A percentile compares a stretch with the other conserved stretches of the same genome.
phyloP scores from a whole-genome alignment of 202 grass and related monocot species.

The Hordeum pubiflorum region DNA sequence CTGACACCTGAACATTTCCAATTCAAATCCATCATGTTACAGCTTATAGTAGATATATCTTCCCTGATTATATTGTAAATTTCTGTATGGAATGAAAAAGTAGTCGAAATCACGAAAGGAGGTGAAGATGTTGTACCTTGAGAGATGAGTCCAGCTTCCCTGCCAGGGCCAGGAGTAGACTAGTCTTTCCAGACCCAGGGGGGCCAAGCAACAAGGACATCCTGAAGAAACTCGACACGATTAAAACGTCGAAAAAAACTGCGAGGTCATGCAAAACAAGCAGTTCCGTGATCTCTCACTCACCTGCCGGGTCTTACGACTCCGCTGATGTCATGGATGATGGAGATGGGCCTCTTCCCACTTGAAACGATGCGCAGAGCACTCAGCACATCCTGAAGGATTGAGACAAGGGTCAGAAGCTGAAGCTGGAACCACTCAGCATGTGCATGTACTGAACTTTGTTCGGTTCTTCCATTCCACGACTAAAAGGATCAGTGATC shows the following conservation, averaged over 20 bases:
- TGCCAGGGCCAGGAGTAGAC: constrained; percentile 65
- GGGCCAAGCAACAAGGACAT: constrained; percentile 82
- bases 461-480: neutral
- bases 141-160: constrained; percentile 77
- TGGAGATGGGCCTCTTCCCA: constrained; percentile 66
- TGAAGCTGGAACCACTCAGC: neutral
- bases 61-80: neutral
- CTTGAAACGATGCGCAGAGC: constrained; percentile 55
- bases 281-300: neutral
- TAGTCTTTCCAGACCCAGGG: constrained; percentile 80
- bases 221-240: constrained; percentile 18
- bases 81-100: neutral
- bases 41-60: neutral
- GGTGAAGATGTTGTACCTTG: constrained; percentile 39
- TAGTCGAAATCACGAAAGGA: neutral
- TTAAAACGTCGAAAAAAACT: constrained; percentile 12
- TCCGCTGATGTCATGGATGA: constrained; percentile 81
- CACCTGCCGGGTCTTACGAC: constrained; percentile 79
- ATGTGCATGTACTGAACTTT: neutral
- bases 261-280: neutral
- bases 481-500: neutral
- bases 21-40: constrained; percentile 18
- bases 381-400: constrained; percentile 53
- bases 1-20: constrained; percentile 49
- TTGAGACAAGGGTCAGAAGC: constrained; percentile 25